These are phyloP conservation scores for Chytriomyces hyalinus DNA, from an alignment of 192 early-diverging fungal genomes.

Conservation along the genomic window DNA sequence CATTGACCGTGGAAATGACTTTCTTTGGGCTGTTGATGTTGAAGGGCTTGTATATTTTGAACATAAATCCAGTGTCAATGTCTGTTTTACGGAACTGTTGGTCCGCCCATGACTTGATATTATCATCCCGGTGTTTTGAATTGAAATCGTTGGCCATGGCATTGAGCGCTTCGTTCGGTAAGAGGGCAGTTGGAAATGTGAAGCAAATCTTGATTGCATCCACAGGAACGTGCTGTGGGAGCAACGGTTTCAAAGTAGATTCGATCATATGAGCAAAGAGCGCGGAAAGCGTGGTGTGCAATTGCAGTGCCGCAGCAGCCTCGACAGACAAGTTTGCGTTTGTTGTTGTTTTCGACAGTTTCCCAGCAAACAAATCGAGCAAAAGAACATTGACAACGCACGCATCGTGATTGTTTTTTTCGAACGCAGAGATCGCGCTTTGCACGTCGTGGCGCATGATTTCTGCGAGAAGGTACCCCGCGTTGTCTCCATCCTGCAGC, in stretches of 20 bases:
- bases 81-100: not conserved
- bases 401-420: not conserved
- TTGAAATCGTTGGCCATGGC: not conserved
- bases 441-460: conserved; percentile 1
- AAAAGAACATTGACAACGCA: conserved; percentile 6
- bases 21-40: not conserved
- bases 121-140: not conserved
- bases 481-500: not conserved
- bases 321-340: not conserved
- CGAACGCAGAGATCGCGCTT: not conserved
- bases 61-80: conserved; percentile 14
- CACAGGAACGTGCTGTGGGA: not conserved
- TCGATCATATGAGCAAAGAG: not conserved
- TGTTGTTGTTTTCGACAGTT: not conserved
- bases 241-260: not conserved
- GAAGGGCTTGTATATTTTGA: conserved; percentile 14
- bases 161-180: conserved; percentile 1
- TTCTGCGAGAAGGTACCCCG: conserved; percentile 7
- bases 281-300: not conserved
- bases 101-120: not conserved
- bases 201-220: not conserved
- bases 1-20: not conserved
- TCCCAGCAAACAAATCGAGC: conserved; percentile 4
- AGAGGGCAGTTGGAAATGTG: not conserved
- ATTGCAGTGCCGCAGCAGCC: not conserved